phyloP scores from a whole-genome alignment of 345 rosid species.

The Ceriops zippeliana region DNA sequence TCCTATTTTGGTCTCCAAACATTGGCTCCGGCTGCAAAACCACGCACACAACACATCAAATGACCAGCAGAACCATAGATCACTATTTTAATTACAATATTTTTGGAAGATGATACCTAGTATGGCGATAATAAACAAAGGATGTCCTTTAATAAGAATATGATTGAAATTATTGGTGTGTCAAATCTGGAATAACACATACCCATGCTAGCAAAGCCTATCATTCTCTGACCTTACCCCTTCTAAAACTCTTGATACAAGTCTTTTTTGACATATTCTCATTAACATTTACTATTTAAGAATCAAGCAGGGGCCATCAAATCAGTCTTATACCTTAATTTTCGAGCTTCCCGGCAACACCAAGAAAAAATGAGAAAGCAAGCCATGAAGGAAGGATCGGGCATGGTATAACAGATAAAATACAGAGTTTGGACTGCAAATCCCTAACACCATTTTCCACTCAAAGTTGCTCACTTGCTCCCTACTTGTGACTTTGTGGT shows the following conservation, averaged over 20 bases:
- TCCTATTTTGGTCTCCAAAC: conserved; percentile 95
- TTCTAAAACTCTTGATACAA: neutral
- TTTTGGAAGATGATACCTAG: neutral
- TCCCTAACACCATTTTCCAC: no score
- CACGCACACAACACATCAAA: conserved; percentile 6
- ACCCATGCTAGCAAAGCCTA: neutral
- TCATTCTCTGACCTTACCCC: neutral
- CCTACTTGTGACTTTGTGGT: no score
- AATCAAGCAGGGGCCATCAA: neutral
- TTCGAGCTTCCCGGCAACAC: neutral
- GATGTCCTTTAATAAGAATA: neutral
- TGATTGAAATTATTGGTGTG: neutral
- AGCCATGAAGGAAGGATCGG: no score
- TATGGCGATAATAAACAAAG: neutral
- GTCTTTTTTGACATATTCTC: neutral
- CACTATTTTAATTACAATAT: neutral
- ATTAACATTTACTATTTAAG: neutral
- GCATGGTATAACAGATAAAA: no score
- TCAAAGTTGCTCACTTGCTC: no score
- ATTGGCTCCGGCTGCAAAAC: conserved; percentile 75
- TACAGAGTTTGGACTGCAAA: no score
- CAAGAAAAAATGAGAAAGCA: neutral
- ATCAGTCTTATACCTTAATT: neutral
- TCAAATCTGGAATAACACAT: neutral
- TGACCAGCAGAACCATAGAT: neutral